phyloP scores from a whole-genome alignment of 1,139 yeast species.

The Candida glucosophila region DNA sequence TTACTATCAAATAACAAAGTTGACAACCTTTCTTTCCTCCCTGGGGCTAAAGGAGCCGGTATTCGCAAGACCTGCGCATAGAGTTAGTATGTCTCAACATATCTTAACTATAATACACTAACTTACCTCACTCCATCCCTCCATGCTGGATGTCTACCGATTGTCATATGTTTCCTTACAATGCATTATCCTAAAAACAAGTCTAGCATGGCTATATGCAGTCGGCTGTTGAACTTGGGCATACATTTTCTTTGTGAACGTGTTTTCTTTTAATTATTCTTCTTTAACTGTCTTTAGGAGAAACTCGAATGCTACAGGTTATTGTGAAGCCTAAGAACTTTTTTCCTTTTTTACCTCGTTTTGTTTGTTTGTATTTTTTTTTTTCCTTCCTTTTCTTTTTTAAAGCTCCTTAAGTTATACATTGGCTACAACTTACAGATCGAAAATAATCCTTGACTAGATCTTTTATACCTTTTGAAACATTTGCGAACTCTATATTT shows the following conservation, averaged over 20 bases:
- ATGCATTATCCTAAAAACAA: background rate
- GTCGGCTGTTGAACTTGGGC: background rate
- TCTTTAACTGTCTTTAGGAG: no score
- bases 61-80: slow-evolving; percentile 17
- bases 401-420: no score
- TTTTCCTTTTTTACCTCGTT: no score
- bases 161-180: background rate
- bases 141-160: slow-evolving; percentile 14
- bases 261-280: no score
- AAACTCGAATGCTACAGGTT: no score
- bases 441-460: no score
- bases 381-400: no score
- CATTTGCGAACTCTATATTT: no score
- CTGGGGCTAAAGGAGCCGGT: slow-evolving; percentile 13
- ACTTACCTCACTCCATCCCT: slow-evolving; percentile 32
- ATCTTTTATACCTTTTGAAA: no score
- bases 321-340: no score
- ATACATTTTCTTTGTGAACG: background rate
- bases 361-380: no score
- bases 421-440: no score
- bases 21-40: slow-evolving; percentile 10
- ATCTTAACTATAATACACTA: background rate
- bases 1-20: slow-evolving; percentile 58
- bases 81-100: slow-evolving; percentile 2
- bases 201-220: slow-evolving; percentile 1